Conservation (phyloP, 1,139 yeast genomes). For the Dujonia santamariae region DNA sequence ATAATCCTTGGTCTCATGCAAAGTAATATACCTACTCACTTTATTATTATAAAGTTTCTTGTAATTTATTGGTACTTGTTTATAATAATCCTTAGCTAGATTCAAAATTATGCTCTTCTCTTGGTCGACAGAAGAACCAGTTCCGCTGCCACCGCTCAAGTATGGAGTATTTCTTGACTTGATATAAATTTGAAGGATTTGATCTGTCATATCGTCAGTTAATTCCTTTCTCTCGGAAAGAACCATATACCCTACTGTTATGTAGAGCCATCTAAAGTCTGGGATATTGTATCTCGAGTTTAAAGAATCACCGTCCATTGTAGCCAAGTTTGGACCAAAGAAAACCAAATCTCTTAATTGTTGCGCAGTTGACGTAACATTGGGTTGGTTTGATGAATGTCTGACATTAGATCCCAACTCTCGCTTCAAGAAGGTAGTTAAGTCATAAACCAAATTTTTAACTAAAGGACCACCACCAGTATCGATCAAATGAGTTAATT, state of each 20-base stretch:
- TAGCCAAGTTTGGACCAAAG: conserved; percentile 13
- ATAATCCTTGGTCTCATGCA: conserved; percentile 23
- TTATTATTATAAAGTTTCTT: conserved; percentile 16
- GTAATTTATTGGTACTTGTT: conserved; percentile 19
- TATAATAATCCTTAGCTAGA: conserved; percentile 22
- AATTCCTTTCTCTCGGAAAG: conserved; percentile 21
- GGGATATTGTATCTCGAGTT: conserved; percentile 8
- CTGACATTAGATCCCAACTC: conserved; percentile 17
- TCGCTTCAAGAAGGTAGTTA: conserved; percentile 32
- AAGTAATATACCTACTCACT: conserved; percentile 19
- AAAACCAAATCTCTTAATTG: conserved; percentile 23
- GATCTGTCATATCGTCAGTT: conserved; percentile 28
- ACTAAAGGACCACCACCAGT: conserved; percentile 36
- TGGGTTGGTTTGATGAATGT: conserved; percentile 8
- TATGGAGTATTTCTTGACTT: conserved; percentile 16
- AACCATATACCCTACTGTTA: conserved; percentile 35
- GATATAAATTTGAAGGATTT: conserved; percentile 30
- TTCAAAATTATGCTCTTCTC: conserved; percentile 10
- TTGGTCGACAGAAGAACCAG: conserved; percentile 12
- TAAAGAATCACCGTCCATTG: conserved; percentile 2
- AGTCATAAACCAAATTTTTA: conserved; percentile 34
- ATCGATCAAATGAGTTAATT: conserved; percentile 27
- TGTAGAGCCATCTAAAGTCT: conserved; percentile 30
- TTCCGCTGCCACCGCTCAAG: conserved; percentile 3
- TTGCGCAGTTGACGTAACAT: conserved; percentile 15